Base-by-base conservation (phyloP, 371 early-diverging fungal species). In the Nematocida displodere region DNA sequence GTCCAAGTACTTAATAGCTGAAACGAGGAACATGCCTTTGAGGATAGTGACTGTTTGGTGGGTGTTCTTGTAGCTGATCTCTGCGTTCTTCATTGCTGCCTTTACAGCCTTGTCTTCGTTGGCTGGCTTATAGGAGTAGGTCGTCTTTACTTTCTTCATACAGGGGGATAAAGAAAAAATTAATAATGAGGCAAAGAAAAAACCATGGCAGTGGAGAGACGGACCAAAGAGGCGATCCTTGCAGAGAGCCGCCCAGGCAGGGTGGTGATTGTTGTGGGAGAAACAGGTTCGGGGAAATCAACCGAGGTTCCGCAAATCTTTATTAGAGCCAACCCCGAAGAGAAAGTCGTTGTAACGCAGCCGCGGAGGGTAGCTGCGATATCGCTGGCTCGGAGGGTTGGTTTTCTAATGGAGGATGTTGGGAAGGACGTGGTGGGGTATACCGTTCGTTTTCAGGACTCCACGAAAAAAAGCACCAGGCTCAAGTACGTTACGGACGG, bases 31-130 rank as follows among this genome's bases (percentile, higher is more conserved):
- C 87, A 91, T 86, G 82, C 94, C 95, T 80, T 89, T 86, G 85
- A 98, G 88, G 82, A 92, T 92, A 81, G 85, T 88, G 81, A 94
- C 94, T 76, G 93, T 89, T 86, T 98, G 97, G 80, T 91, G 91
- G 75, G 97, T 95, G 90, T 97, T 97, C 89, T 90, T 90, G 87
- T 88, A 90, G 49, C 77, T 78, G 13, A 81, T 80, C 36, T 78
- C 77, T 42, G 82, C 81, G 68, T 81, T 79, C 36, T 80, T 66
- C 8, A 79, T 71, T 20, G 77, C 59, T 22, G 77, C 77, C 56
- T 76, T 82, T 29, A 82, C 81, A 17, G 82, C 76, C 49, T 80
- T 82, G 15, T 77, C 53, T 15, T 76, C 40, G 42, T 76, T 64
- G 28, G 62, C 28, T 31, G 76, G 64, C 7, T 54, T 76, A 49